Conservation (phyloP, 140 eudicot species). For the Erigeron philadelphicus region DNA sequence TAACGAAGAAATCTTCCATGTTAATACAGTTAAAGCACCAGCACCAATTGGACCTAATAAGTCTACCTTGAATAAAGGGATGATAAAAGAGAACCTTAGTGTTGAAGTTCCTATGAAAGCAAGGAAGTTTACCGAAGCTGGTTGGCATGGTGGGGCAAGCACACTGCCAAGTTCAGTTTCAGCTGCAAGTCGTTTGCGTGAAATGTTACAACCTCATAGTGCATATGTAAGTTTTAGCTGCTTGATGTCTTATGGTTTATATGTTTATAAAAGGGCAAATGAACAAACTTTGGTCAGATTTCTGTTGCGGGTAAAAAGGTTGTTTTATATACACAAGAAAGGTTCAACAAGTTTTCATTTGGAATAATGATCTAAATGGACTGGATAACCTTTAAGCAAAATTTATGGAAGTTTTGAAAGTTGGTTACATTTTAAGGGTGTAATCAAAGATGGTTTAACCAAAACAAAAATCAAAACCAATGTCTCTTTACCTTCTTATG, state of each 20-base stretch:
- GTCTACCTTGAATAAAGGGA: slow-evolving; percentile 66
- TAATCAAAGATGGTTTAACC: background rate
- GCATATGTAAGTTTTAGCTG: slow-evolving; percentile 60
- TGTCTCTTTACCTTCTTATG: background rate
- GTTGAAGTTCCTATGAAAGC: slow-evolving; percentile 52
- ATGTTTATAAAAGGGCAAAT: background rate
- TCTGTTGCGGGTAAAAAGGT: background rate
- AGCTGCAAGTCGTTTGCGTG: slow-evolving; percentile 42
- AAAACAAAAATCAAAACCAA: background rate
- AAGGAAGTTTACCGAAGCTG: slow-evolving; percentile 39
- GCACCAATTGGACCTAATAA: slow-evolving; percentile 22
- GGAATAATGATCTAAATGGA: background rate
- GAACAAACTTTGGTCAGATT: slow-evolving; percentile 4
- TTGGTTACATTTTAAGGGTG: background rate
- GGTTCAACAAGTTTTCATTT: background rate
- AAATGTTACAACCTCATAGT: slow-evolving; percentile 42
- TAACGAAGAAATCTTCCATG: slow-evolving; percentile 36
- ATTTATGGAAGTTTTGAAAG: background rate
- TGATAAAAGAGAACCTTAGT: slow-evolving; percentile 46
- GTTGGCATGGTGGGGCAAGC: slow-evolving; percentile 37
- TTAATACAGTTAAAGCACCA: slow-evolving; percentile 20
- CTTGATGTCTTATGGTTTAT: slow-evolving; percentile 15
- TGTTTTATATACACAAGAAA: background rate
- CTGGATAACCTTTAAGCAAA: background rate
- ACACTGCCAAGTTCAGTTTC: slow-evolving; percentile 40